Percentiles rank a stretch among this genome's conserved stretches.
Conservation (phyloP, 768 basidiomycete species). For the Suillus subluteus region DNA sequence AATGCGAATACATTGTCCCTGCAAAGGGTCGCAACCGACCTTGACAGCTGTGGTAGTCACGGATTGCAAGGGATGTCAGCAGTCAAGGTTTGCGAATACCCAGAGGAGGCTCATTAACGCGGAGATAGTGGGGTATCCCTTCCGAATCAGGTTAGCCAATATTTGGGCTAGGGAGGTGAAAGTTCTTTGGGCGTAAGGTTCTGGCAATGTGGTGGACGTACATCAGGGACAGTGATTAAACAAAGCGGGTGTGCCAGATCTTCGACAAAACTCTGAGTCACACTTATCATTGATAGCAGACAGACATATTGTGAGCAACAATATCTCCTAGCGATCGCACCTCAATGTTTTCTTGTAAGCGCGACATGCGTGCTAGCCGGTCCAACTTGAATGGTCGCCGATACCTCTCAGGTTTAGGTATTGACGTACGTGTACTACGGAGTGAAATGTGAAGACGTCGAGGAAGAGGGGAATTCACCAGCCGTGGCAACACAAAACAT, state of each 20-base stretch:
- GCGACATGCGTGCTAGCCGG: neutral
- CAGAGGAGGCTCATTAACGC: neutral
- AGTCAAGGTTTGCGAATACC: neutral
- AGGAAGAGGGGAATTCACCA: neutral
- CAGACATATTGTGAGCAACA: neutral
- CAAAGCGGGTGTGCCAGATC: neutral
- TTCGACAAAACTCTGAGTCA: neutral
- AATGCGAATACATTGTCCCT: conserved; percentile 31
- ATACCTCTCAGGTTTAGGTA: neutral
- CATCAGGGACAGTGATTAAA: neutral
- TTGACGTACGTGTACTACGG: neutral
- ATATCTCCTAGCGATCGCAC: neutral
- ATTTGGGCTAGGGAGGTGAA: neutral
- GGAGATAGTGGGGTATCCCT: neutral
- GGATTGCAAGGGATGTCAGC: conserved; percentile 30
- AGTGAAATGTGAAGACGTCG: neutral
- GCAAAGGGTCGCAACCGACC: conserved; percentile 17
- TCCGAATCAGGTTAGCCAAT: neutral
- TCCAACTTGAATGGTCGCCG: neutral
- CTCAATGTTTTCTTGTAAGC: neutral
- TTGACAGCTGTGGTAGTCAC: conserved; percentile 14
- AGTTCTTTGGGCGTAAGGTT: neutral
- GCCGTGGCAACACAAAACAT: neutral
- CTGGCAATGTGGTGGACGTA: neutral
- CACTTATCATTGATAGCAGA: neutral